Evolutionary conservation across 495 filamentous ascomycete species (phyloP).

Genomic region (Aspergillus taichungensis): DNA sequence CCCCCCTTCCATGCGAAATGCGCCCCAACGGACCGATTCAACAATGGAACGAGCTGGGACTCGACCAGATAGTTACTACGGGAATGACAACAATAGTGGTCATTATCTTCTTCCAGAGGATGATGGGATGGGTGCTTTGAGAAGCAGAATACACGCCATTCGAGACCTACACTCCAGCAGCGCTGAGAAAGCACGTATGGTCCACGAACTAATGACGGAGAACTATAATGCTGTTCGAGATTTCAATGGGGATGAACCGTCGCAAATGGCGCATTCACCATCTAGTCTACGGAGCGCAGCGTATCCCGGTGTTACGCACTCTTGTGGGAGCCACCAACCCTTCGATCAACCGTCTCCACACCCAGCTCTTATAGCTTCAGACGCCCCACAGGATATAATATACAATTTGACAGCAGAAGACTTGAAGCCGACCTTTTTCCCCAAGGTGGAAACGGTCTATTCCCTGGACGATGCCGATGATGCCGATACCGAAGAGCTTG

Average conservation of each 20-base stretch:
- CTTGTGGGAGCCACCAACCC: slow-evolving; percentile 17
- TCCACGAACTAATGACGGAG: slow-evolving; percentile 78
- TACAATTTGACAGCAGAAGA: slow-evolving; percentile 68
- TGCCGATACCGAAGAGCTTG: slow-evolving; percentile 31
- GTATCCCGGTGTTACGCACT: slow-evolving; percentile 24
- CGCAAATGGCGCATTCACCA: slow-evolving; percentile 21
- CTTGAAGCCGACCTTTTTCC: slow-evolving; percentile 60
- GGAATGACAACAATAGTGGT: slow-evolving; percentile 11
- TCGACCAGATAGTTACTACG: slow-evolving; percentile 3
- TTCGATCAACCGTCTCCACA: slow-evolving; percentile 22
- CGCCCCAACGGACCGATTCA: neutral
- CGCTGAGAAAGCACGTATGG: slow-evolving; percentile 68
- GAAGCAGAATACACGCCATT: slow-evolving; percentile 71
- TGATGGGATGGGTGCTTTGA: slow-evolving; percentile 77
- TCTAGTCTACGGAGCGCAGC: slow-evolving; percentile 28
- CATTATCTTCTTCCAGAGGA: slow-evolving; percentile 65
- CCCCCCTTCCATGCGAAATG: neutral
- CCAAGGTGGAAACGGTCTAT: slow-evolving; percentile 32
- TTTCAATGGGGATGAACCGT: slow-evolving; percentile 16
- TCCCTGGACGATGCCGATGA: slow-evolving; percentile 36
- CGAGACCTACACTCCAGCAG: slow-evolving; percentile 52
- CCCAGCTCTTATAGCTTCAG: slow-evolving; percentile 22
- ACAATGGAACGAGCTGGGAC: neutral
- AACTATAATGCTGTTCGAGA: slow-evolving; percentile 51
- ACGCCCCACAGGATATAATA: slow-evolving; percentile 34